Percentiles rank a stretch among this genome's conserved stretches.
Conservation (phyloP, 1,284 basidiomycete genomes). For the Boletus coffeatus region DNA sequence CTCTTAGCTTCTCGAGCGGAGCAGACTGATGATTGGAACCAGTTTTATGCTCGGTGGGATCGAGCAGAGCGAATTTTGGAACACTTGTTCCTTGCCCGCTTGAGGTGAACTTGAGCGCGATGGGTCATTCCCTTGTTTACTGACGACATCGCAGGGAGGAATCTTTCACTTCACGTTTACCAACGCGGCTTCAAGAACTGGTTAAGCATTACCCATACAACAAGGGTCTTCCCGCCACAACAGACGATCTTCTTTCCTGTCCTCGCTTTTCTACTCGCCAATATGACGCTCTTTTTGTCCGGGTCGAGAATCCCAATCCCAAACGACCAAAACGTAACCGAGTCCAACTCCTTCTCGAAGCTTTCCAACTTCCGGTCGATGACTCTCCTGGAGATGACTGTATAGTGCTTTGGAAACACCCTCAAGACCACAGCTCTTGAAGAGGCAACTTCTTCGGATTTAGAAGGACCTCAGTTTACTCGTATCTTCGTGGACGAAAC, state of each 20-base stretch:
- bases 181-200: constrained; percentile 63
- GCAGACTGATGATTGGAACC: constrained; percentile 40
- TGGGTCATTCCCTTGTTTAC: neutral
- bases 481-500: constrained; percentile 65
- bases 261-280: constrained; percentile 60
- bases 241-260: constrained; percentile 44
- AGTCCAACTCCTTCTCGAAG: constrained; percentile 53
- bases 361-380: constrained; percentile 43
- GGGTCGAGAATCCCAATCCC: constrained; percentile 43
- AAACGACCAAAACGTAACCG: constrained; percentile 46
- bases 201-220: constrained; percentile 62
- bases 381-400: constrained; percentile 33
- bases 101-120: constrained; percentile 44
- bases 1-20: constrained; percentile 42
- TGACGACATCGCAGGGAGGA: constrained; percentile 46
- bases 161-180: constrained; percentile 48
- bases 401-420: constrained; percentile 43
- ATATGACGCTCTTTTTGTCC: constrained; percentile 59
- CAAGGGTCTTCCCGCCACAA: constrained; percentile 33
- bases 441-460: constrained; percentile 1
- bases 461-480: constrained; percentile 32
- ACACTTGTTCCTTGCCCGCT: constrained; percentile 63
- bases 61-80: constrained; percentile 61
- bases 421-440: constrained; percentile 40
- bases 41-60: constrained; percentile 72